A percentile compares a stretch with the other conserved stretches of the same genome.
Conservation (phyloP, 2,329 filamentous ascomycete genomes). For the Fusarium succisae region DNA sequence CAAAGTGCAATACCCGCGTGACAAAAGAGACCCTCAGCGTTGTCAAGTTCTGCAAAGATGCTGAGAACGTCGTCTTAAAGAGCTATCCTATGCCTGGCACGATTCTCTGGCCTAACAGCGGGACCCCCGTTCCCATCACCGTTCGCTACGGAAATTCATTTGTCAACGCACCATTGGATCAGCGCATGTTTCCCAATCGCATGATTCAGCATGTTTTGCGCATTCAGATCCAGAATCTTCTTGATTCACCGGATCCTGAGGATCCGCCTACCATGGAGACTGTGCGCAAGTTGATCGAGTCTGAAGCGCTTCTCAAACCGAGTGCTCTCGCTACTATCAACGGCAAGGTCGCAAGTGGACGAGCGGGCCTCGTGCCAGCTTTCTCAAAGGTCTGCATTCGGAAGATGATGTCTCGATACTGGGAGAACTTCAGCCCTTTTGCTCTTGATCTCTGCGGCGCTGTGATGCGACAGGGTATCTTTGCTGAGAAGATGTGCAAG, state of each 20-base stretch:
- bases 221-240: constrained; percentile 52
- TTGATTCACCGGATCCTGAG: constrained; percentile 38
- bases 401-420: constrained; percentile 77
- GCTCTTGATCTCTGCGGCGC: constrained; percentile 72
- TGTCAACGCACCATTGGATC: neutral
- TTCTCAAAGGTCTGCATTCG: constrained; percentile 59
- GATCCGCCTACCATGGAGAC: constrained; percentile 57
- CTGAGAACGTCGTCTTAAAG: constrained; percentile 52
- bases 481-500: constrained; percentile 77
- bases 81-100: constrained; percentile 74
- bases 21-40: constrained; percentile 66
- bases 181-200: constrained; percentile 65
- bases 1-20: constrained; percentile 59
- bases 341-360: constrained; percentile 17
- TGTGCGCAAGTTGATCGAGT: constrained; percentile 60
- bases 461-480: constrained; percentile 72
- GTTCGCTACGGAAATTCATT: neutral
- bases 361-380: neutral
- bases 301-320: constrained; percentile 53
- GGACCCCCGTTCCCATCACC: constrained; percentile 52
- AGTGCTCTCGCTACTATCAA: constrained; percentile 17
- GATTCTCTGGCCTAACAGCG: constrained; percentile 63
- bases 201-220: constrained; percentile 61
- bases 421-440: constrained; percentile 72
- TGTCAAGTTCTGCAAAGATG: constrained; percentile 66